Evolutionary conservation across 495 filamentous ascomycete genomes (phyloP).

Genomic region (Trichoderma orchidacearum): DNA sequence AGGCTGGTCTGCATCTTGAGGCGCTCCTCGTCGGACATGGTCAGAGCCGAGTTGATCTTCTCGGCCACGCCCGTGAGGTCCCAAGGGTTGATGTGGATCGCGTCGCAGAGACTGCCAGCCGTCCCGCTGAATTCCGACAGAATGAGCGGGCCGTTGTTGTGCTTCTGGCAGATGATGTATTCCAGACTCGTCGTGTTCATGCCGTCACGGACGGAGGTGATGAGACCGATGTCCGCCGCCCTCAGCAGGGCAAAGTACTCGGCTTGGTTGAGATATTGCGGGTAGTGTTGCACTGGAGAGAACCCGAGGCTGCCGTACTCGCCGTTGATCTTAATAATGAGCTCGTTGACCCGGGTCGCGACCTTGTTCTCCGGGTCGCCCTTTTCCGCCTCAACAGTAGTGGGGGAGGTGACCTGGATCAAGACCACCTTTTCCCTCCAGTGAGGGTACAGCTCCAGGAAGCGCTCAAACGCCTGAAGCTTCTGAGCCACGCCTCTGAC

Average conservation of each 20-base stretch:
- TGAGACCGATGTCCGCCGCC: conserved; percentile 75
- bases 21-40: conserved; percentile 51
- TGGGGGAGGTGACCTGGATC: conserved; percentile 87
- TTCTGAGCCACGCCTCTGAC: conserved; percentile 87
- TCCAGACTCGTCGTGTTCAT: conserved; percentile 96
- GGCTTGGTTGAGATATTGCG: conserved; percentile 71
- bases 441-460: conserved; percentile 74
- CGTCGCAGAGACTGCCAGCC: conserved; percentile 67
- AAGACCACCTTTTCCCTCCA: conserved; percentile 87
- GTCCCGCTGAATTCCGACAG: conserved; percentile 94
- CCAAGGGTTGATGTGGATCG: conserved; percentile 93
- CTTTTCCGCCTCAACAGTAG: conserved; percentile 57
- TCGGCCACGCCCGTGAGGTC: conserved; percentile 68
- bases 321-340: conserved; percentile 84
- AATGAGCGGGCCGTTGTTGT: conserved; percentile 72
- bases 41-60: conserved; percentile 65
- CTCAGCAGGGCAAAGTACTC: conserved; percentile 89
- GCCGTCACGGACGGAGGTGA: conserved; percentile 84
- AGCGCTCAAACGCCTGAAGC: conserved; percentile 80
- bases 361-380: conserved; percentile 60
- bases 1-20: conserved; percentile 44
- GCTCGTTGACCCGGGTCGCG: conserved; percentile 69
- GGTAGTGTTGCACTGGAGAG: conserved; percentile 81
- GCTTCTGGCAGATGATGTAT: conserved; percentile 82
- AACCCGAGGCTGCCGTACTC: conserved; percentile 72